These are phyloP conservation scores for Circinella minor DNA, from an alignment of 371 early-diverging fungal species.

Conservation along the genomic window DNA sequence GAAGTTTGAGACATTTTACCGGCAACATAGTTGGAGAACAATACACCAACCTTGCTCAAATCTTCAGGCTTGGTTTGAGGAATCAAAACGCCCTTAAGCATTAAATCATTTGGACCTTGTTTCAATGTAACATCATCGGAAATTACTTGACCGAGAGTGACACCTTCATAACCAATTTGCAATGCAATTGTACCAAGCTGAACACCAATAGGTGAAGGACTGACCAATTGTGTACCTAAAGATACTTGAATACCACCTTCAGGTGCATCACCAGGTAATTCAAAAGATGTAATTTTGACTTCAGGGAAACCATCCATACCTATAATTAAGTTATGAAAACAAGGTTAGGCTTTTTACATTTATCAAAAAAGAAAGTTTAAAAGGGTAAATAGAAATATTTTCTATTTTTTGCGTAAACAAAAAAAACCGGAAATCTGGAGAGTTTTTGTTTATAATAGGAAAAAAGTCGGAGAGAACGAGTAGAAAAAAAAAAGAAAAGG, in stretches of 20 bases:
- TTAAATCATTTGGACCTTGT: conserved; percentile 49
- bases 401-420: no score
- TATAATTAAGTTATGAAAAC: conserved; percentile 11
- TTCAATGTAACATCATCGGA: conserved; percentile 44
- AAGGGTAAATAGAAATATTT: no score
- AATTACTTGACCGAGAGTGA: conserved; percentile 49
- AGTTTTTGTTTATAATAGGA: no score
- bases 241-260: conserved; percentile 57
- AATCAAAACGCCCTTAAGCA: conserved; percentile 51
- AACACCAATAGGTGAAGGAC: conserved; percentile 62
- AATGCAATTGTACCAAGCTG: conserved; percentile 56
- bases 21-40: conserved; percentile 57
- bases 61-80: conserved; percentile 47
- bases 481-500: no score
- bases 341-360: neutral
- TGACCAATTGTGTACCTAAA: conserved; percentile 54
- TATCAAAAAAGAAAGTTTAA: neutral
- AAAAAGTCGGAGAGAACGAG: no score
- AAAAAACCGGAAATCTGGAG: no score
- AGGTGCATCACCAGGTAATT: conserved; percentile 56
- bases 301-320: conserved; percentile 58
- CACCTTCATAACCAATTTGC: conserved; percentile 45
- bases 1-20: conserved; percentile 47
- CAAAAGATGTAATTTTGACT: conserved; percentile 55
- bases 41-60: conserved; percentile 40